A percentile compares a stretch with the other conserved stretches of the same genome.
These are phyloP conservation scores for Ichthyophonus hoferi DNA, from an alignment of 208 protist species.

Conservation along the genomic window DNA sequence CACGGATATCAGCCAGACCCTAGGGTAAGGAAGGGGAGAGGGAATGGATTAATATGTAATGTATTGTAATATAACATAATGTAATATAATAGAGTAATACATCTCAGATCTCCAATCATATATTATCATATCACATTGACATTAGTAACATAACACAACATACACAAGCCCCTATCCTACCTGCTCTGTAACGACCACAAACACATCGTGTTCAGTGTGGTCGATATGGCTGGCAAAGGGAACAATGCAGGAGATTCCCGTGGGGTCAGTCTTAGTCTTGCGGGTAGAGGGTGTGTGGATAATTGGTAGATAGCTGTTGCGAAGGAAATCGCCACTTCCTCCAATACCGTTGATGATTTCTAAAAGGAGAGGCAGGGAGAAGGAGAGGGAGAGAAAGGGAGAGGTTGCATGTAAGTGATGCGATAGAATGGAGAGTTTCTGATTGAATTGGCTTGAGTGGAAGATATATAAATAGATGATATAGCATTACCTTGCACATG, in stretches of 20 bases:
- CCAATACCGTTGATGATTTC: constrained; percentile 56
- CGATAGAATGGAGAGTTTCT: no score
- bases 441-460: no score
- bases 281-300: constrained; percentile 49
- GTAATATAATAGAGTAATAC: no score
- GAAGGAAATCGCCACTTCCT: constrained; percentile 53
- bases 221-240: constrained; percentile 48
- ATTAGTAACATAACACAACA: no score
- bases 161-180: no score
- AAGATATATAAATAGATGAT: no score
- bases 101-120: no score
- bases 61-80: no score
- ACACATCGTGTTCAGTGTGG: constrained; percentile 53
- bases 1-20: constrained; percentile 50
- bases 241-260: constrained; percentile 45
- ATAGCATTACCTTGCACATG: no score
- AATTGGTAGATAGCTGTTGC: constrained; percentile 47
- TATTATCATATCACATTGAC: no score
- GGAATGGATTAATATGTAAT: neutral
- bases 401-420: neutral
- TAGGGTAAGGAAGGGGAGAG: neutral
- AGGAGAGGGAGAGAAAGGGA: neutral
- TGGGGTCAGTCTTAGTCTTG: constrained; percentile 46
- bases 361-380: neutral
- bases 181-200: constrained; percentile 51